Evolutionary conservation across 495 filamentous ascomycete genomes (phyloP).

Genomic region (Xylaria palmicola): DNA sequence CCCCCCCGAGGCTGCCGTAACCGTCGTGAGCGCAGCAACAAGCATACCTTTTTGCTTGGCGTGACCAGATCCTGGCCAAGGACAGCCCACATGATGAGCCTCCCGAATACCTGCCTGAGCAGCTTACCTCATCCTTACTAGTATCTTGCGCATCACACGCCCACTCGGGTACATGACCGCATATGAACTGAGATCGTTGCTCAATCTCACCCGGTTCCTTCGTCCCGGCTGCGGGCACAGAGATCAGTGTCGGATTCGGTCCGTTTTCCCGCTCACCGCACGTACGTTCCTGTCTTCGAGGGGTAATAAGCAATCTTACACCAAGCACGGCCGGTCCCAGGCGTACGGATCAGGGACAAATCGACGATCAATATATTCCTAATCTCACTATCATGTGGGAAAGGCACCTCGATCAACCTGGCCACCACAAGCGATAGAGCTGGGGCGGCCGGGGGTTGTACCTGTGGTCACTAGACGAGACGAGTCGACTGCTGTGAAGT

Average conservation of each 20-base stretch:
- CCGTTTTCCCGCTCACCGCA: not conserved
- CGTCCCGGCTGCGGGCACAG: not conserved
- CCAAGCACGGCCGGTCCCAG: not conserved
- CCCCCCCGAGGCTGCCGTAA: too few relatives aligned
- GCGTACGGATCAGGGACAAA: not conserved
- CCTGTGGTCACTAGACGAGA: not conserved
- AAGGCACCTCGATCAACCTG: not conserved
- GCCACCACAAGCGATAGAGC: not conserved
- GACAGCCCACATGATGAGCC: constrained; percentile 11
- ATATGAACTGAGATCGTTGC: not conserved
- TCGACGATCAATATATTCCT: not conserved
- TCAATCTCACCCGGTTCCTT: not conserved
- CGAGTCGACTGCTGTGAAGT: not conserved
- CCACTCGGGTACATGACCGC: not conserved
- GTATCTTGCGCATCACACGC: constrained; percentile 5
- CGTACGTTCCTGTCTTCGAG: not conserved
- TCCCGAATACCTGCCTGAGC: not conserved
- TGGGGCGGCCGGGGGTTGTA: not conserved
- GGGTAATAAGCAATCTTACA: not conserved
- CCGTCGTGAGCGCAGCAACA: too few relatives aligned
- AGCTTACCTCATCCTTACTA: not conserved
- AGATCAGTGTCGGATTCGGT: not conserved
- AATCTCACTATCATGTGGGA: not conserved
- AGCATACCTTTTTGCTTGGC: not conserved
- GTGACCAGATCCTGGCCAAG: too few relatives aligned